A percentile compares a stretch with the other conserved stretches of the same genome.
phyloP scores from a whole-genome alignment of 2,329 filamentous ascomycete species.

The Cadophora sp. region DNA sequence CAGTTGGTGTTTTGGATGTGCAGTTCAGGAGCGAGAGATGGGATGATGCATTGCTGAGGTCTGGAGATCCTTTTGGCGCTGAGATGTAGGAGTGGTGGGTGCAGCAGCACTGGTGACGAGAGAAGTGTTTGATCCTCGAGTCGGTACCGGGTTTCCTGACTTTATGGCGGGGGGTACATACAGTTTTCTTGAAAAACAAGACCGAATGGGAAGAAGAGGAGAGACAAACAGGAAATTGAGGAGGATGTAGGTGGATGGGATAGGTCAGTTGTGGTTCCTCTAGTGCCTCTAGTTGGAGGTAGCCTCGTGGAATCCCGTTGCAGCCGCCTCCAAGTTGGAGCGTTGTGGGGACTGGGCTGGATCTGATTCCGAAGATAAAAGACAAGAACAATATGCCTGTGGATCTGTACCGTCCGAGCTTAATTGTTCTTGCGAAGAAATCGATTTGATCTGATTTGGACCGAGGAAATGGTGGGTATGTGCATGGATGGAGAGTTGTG shows the following conservation, averaged over 20 bases:
- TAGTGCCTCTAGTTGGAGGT: constrained; percentile 3
- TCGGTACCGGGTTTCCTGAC: constrained; percentile 8
- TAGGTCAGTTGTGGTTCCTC: not conserved
- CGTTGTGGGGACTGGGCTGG: not conserved
- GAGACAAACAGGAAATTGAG: constrained; percentile 20
- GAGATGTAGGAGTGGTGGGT: constrained; percentile 11
- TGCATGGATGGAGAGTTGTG: not conserved
- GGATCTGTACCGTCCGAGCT: constrained; percentile 8
- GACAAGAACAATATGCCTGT: not conserved
- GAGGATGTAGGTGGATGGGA: constrained; percentile 6
- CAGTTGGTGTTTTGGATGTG: constrained; percentile 28
- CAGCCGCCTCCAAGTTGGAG: not conserved
- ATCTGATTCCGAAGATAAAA: constrained; percentile 1
- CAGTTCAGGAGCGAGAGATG: constrained; percentile 12
- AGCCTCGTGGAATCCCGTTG: constrained; percentile 5
- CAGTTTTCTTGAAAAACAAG: constrained; percentile 3
- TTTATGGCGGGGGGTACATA: constrained; percentile 22
- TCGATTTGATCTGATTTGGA: no score
- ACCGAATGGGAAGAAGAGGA: not conserved
- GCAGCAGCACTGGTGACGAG: constrained; percentile 6
- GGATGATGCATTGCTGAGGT: constrained; percentile 18
- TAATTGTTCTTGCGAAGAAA: constrained; percentile 7
- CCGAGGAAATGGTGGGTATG: not conserved
- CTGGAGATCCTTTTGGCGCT: constrained; percentile 22
- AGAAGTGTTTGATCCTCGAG: constrained; percentile 23